Conservation (phyloP, 768 basidiomycete species). For the Russula brevipes region DNA sequence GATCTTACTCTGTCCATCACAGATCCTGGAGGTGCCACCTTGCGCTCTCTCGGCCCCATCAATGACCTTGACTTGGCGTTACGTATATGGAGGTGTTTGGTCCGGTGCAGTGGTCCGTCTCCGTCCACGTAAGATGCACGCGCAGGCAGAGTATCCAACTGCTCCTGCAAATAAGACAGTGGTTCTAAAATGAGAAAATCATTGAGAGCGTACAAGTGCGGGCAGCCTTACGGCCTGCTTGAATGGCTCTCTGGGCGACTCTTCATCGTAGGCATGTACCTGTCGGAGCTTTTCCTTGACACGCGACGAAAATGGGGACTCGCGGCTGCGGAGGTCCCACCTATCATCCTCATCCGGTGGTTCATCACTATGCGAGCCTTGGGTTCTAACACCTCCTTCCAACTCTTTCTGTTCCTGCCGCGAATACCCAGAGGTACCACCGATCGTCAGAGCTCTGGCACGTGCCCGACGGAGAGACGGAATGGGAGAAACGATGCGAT, state of each 20-base stretch:
- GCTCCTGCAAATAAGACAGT: background rate
- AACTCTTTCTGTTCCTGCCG: background rate
- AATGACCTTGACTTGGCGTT: background rate
- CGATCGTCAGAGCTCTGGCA: background rate
- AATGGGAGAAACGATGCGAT: background rate
- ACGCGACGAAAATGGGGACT: slow-evolving; percentile 41
- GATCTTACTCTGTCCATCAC: slow-evolving; percentile 20
- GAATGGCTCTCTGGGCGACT: background rate
- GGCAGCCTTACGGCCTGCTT: background rate
- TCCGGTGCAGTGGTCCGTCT: background rate
- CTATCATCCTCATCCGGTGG: background rate
- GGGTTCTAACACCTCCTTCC: background rate
- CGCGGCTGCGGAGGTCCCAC: slow-evolving; percentile 23
- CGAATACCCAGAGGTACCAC: background rate
- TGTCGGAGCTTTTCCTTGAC: slow-evolving; percentile 39
- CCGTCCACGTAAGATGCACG: background rate
- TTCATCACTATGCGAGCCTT: background rate
- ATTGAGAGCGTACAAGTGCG: background rate
- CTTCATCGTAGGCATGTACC: background rate
- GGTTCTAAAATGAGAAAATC: background rate
- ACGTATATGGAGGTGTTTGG: background rate
- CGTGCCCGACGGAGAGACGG: slow-evolving; percentile 8
- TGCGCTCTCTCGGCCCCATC: slow-evolving; percentile 9
- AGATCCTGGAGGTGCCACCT: slow-evolving; percentile 7
- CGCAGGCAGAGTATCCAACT: background rate